A percentile compares a stretch with the other conserved stretches of the same genome.
These are phyloP conservation scores for Thalassiosira profunda DNA, from an alignment of 108 stramenopile species.

Conservation along the genomic window DNA sequence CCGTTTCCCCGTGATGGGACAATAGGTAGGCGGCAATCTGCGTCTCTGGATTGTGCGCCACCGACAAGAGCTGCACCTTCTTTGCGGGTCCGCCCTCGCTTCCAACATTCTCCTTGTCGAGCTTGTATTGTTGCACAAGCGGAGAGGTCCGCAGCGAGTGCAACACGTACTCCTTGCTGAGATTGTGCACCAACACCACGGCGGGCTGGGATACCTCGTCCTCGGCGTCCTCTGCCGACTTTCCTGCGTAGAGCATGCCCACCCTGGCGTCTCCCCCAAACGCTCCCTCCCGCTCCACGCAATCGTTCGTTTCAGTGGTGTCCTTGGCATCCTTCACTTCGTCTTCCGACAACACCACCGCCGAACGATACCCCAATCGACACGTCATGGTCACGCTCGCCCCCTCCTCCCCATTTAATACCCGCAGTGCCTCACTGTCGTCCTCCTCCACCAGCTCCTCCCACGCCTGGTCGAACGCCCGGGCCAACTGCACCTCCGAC, in stretches of 20 bases:
- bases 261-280: slow-evolving; percentile 40
- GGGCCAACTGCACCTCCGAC: slow-evolving; percentile 2
- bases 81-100: neutral
- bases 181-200: slow-evolving; percentile 54
- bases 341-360: slow-evolving; percentile 10
- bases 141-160: slow-evolving; percentile 58
- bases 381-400: slow-evolving; percentile 40
- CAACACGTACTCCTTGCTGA: slow-evolving; percentile 51
- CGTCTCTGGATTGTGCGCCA: slow-evolving; percentile 79
- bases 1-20: slow-evolving; percentile 26
- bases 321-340: neutral
- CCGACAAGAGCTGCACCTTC: slow-evolving; percentile 47
- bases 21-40: slow-evolving; percentile 49
- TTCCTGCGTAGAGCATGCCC: slow-evolving; percentile 21
- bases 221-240: neutral
- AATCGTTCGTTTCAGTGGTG: slow-evolving; percentile 6
- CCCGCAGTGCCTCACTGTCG: slow-evolving; percentile 6
- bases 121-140: slow-evolving; percentile 46
- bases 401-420: neutral
- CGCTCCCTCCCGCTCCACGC: slow-evolving; percentile 19
- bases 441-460: slow-evolving; percentile 9
- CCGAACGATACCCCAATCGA: slow-evolving; percentile 74
- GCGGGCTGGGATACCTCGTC: slow-evolving; percentile 3
- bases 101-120: neutral
- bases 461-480: slow-evolving; percentile 23